These are phyloP conservation scores for Pseudonectria foliicola DNA, from an alignment of 2,329 filamentous ascomycete species.

Conservation along the genomic window DNA sequence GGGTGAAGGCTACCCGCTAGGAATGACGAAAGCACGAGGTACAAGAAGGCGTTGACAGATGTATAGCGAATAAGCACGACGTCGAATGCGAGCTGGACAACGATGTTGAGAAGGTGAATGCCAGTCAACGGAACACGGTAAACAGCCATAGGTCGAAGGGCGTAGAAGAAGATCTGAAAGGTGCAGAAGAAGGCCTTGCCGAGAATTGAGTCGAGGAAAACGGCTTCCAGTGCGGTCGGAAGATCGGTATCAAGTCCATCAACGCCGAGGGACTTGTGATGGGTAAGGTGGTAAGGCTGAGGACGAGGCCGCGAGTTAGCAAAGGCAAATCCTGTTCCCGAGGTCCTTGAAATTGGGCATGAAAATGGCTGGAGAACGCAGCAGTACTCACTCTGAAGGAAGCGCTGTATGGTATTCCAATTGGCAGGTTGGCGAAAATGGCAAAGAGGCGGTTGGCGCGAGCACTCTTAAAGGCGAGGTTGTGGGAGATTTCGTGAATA, in stretches of 20 bases:
- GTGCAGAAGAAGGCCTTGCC: conserved; percentile 99
- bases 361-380: neutral
- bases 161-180: conserved; percentile 99
- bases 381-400: conserved; percentile 69
- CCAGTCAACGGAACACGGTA: conserved; percentile 82
- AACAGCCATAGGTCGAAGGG: conserved; percentile 88
- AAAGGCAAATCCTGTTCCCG: neutral
- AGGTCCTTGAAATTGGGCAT: neutral
- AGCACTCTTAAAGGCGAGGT: conserved; percentile 81
- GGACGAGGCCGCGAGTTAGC: conserved; percentile 12
- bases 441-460: conserved; percentile 78
- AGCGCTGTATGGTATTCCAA: conserved; percentile 91
- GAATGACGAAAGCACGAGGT: conserved; percentile 85
- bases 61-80: conserved; percentile 54
- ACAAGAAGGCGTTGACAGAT: conserved; percentile 62
- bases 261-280: conserved; percentile 97
- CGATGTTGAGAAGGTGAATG: conserved; percentile 77
- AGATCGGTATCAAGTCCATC: conserved; percentile 95
- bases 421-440: conserved; percentile 91
- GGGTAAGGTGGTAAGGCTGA: conserved; percentile 91
- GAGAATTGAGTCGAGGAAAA: conserved; percentile 88
- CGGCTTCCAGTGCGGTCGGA: conserved; percentile 81
- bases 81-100: conserved; percentile 73
- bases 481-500: conserved; percentile 98
- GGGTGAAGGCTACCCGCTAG: conserved; percentile 90